A percentile compares a stretch with the other conserved stretches of the same genome.
These are phyloP conservation scores for Nepenthes mirabilis DNA, from an alignment of 148 eudicot species.

Conservation along the genomic window DNA sequence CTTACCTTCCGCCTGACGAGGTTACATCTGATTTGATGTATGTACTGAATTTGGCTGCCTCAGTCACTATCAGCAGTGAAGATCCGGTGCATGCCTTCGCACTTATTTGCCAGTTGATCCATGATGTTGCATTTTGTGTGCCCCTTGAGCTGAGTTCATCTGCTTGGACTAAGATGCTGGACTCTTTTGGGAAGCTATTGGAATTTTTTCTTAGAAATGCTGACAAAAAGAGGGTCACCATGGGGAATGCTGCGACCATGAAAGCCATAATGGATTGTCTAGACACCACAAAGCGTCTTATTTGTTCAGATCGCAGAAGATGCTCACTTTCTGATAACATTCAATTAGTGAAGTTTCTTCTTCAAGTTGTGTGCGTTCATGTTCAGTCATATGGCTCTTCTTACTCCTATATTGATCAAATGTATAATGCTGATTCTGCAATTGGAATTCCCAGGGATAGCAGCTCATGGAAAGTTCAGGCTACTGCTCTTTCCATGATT, in stretches of 20 bases:
- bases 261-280: conserved; percentile 55
- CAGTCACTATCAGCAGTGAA: conserved; percentile 11
- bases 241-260: conserved; percentile 23
- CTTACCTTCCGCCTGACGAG: conserved; percentile 55
- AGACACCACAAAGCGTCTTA: conserved; percentile 51
- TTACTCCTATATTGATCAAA: conserved; percentile 20
- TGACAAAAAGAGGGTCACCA: conserved; percentile 12
- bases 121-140: conserved; percentile 25
- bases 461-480: conserved; percentile 59
- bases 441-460: conserved; percentile 15
- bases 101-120: conserved; percentile 44
- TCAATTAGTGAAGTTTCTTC: conserved; percentile 53
- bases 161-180: conserved; percentile 54
- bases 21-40: conserved; percentile 58
- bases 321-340: conserved; percentile 32
- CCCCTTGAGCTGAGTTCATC: conserved; percentile 42
- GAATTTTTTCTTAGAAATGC: conserved; percentile 28
- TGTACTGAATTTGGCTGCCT: conserved; percentile 45
- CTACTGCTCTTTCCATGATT: conserved; percentile 51
- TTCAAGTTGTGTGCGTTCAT: conserved; percentile 42
- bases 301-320: conserved; percentile 33
- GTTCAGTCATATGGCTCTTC: conserved; percentile 25
- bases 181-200: conserved; percentile 34
- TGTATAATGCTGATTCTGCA: conserved; percentile 16
- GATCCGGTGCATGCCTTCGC: conserved; percentile 29